phyloP scores from a whole-genome alignment of 2,329 filamentous ascomycete species.

The Dothidotthia symphoricarpi region DNA sequence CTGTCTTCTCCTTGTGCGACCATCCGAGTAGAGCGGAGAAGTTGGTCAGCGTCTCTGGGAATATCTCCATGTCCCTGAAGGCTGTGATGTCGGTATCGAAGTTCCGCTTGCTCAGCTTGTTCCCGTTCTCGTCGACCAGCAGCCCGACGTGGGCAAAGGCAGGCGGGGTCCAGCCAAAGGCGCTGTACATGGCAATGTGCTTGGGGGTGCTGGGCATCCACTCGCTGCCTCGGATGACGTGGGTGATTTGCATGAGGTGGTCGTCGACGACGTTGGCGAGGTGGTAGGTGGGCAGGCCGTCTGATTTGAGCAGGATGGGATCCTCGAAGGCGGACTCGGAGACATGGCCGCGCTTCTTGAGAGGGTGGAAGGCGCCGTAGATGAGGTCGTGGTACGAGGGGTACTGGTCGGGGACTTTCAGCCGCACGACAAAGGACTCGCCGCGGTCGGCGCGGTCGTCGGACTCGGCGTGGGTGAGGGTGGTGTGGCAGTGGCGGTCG shows the following conservation, averaged over 20 bases:
- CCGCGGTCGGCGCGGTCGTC: slow-evolving; percentile 66
- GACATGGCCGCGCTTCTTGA: slow-evolving; percentile 40
- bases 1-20: slow-evolving; percentile 66
- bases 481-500: slow-evolving; percentile 67
- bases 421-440: slow-evolving; percentile 73
- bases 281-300: slow-evolving; percentile 93
- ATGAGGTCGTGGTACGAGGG: slow-evolving; percentile 73
- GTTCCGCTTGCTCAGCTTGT: slow-evolving; percentile 76
- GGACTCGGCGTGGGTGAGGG: slow-evolving; percentile 65
- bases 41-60: slow-evolving; percentile 68
- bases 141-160: slow-evolving; percentile 52
- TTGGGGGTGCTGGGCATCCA: slow-evolving; percentile 94
- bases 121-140: slow-evolving; percentile 48
- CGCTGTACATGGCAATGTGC: slow-evolving; percentile 58
- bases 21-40: slow-evolving; percentile 85
- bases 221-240: slow-evolving; percentile 92
- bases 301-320: slow-evolving; percentile 85
- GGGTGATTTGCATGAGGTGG: slow-evolving; percentile 90
- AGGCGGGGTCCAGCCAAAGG: slow-evolving; percentile 51
- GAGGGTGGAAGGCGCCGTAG: slow-evolving; percentile 58
- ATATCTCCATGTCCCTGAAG: slow-evolving; percentile 59
- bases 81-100: slow-evolving; percentile 60
- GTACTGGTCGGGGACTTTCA: slow-evolving; percentile 63
- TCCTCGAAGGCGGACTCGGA: slow-evolving; percentile 64
- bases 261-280: slow-evolving; percentile 97